Evolutionary conservation across 352 stramenopile species (phyloP), one percentile per base, ranked within the genome.

Genomic region (Phytophthora uliginosa): DNA sequence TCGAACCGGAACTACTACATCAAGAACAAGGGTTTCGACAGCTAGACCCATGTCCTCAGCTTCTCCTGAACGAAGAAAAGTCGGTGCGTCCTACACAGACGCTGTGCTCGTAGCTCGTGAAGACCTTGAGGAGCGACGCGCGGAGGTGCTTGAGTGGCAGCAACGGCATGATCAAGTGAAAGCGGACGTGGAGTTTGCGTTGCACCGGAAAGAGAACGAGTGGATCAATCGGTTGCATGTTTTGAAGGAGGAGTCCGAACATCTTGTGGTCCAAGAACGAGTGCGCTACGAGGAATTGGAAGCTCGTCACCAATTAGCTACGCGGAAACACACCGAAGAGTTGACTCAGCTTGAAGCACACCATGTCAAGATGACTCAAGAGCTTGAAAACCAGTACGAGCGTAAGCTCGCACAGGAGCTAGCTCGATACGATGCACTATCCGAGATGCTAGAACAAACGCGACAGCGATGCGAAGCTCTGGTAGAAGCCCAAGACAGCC

Each of bases 311-410:
- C 86, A 97, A 24, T 73, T 83, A n/a, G 63, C 79, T 6, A 78
- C 81, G 28, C 78, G 92, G 13, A 93, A 97, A 57, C 86, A 97
- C 50, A 67, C 74, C 0, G 89, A 95, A 60, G 86, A 95, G n/a
- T 78, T 97, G 33, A 80, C 88, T 2, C 81, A 94, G 22, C 82
- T 90, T 31, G 89, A 94, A 54, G 85, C 79, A 0, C 91, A 85
- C 48, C 88, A 97, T 40, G 86, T 93, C 8, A 95, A 93, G 48
- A 90, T 96, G 72, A 91, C 83, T 0, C 85, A 97, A 67, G 93
- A 98, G 52, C 81, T 98, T 4, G 93, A 98, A 67, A 98, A 98
- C 58, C 88, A 98, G 66, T 98, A 98, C 69, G 94, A 98, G 63
- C 86, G 93, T 22, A 96, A 97, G 47, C 71, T 98, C 0, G 93